phyloP scores from a whole-genome alignment of 495 filamentous ascomycete genomes.

The Aspergillus wentii region DNA sequence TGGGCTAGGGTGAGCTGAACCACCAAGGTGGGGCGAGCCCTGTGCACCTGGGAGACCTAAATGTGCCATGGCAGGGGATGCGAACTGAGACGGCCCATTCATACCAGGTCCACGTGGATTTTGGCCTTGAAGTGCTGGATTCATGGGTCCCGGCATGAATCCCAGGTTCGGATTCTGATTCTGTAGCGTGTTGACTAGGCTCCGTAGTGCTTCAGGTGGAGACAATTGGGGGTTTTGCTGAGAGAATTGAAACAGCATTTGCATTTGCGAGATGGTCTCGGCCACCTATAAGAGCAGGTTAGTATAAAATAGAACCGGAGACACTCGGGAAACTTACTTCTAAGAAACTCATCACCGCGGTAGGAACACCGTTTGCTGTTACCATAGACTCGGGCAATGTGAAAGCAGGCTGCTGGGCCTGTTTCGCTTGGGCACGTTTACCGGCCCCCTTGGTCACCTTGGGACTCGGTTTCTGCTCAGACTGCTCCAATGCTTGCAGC shows the following conservation, averaged over 20 bases:
- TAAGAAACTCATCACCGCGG: constrained; percentile 58
- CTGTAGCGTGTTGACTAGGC: constrained; percentile 47
- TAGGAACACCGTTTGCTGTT: constrained; percentile 55
- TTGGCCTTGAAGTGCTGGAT: constrained; percentile 30
- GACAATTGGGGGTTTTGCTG: constrained; percentile 52
- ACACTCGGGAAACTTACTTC: constrained; percentile 49
- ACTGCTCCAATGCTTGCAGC: constrained; percentile 42
- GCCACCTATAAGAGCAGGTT: constrained; percentile 47
- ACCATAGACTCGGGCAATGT: constrained; percentile 61
- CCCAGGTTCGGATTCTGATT: constrained; percentile 25
- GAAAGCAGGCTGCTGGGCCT: constrained; percentile 40
- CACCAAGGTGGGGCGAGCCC: constrained; percentile 39
- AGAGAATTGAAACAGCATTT: constrained; percentile 57
- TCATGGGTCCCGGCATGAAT: constrained; percentile 27
- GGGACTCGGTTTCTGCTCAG: constrained; percentile 65
- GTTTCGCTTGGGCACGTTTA: constrained; percentile 54
- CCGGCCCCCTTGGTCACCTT: constrained; percentile 56
- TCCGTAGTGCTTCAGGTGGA: constrained; percentile 57
- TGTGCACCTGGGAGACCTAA: constrained; percentile 40
- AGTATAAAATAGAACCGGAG: background rate
- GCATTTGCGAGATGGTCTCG: constrained; percentile 73
- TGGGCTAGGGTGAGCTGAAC: constrained; percentile 43
- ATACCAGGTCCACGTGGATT: constrained; percentile 28
- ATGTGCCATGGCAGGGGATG: constrained; percentile 46
- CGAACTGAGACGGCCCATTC: constrained; percentile 43